A percentile compares a stretch with the other conserved stretches of the same genome.
These are phyloP conservation scores for Teratosphaeria epicoccoides DNA, from an alignment of 2,329 filamentous ascomycete genomes.

Conservation along the genomic window DNA sequence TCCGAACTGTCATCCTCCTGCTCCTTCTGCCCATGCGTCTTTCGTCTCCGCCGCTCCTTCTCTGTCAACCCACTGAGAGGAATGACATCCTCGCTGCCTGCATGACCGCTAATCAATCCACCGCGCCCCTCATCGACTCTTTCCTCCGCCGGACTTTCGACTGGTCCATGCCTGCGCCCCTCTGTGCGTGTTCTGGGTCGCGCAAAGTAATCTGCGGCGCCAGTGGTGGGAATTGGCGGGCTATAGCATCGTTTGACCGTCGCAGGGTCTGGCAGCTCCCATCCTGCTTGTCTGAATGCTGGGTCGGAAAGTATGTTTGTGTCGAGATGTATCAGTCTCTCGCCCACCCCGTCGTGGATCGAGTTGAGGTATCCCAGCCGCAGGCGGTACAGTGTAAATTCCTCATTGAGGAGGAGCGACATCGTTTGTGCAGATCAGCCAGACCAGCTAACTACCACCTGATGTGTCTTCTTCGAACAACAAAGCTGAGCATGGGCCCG, in stretches of 20 bases:
- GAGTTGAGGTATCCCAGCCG: conserved; percentile 70
- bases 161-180: conserved; percentile 9
- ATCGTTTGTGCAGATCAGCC: conserved; percentile 11
- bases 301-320: conserved; percentile 68
- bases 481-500: background rate
- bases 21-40: conserved; percentile 44
- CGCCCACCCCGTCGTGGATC: conserved; percentile 73
- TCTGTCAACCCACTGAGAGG: conserved; percentile 45
- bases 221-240: conserved; percentile 71
- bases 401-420: conserved; percentile 30
- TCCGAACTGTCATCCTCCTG: conserved; percentile 82
- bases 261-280: conserved; percentile 58
- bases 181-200: conserved; percentile 30
- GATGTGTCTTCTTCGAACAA: background rate
- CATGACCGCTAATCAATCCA: conserved; percentile 58
- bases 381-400: conserved; percentile 69
- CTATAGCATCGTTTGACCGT: conserved; percentile 77
- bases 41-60: conserved; percentile 48
- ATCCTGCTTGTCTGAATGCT: conserved; percentile 73
- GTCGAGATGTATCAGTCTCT: conserved; percentile 72
- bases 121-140: conserved; percentile 51
- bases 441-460: background rate
- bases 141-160: conserved; percentile 43
- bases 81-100: conserved; percentile 54
- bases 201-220: conserved; percentile 71